Base-by-base conservation (phyloP, 2,329 filamentous ascomycete genomes). In the Graphilbum fragrans region DNA sequence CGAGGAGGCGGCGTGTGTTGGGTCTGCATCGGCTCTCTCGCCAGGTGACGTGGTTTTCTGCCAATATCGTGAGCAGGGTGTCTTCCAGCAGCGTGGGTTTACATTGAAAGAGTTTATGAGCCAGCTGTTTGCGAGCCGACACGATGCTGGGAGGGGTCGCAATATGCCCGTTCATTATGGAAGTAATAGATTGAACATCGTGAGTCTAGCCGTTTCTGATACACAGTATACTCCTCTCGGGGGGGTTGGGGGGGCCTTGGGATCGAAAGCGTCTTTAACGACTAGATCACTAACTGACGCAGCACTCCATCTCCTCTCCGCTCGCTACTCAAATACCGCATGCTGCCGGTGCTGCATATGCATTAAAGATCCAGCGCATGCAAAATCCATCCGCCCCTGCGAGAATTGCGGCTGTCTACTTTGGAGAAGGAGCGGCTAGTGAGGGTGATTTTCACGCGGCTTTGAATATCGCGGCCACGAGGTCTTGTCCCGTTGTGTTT, bases 141-240 rank as follows among this genome's bases (percentile, higher is more conserved):
- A 86, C 48, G 92, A 98, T 52, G 61, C 70, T 1, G 88, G 90
- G 1, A 74, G 71, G 45, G 92, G 88, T 2, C 77, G 90, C 47
- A 96, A 94, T 54, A 98, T 98, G 92, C 92, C 92, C 1, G 85
- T 96, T 14, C 92, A 98, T 62, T 98, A 96, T 55, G 88, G 88
- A 37, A 87, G 82, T 58, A 76, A 71, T 43, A 79, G 85, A 48
- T 67, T 93, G 43, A 86, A 94, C 52, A 87, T 94, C 54, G 83
- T 88, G 58, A 58, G 75, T 65, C 16, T 7, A n/a, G 16, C 14
- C 9, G 11, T 20, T 27, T n/a, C 18, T 23, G 38, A 27, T 4
- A 29, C 21, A 2, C n/a, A 10, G 12, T 20, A 12, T 12, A 27
- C 17, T 27, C 6, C n/a, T n/a, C n/a, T 9, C 31, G 14, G 11